Conservation (phyloP, 371 early-diverging fungal genomes). For the Dichotomocladium elegans region DNA sequence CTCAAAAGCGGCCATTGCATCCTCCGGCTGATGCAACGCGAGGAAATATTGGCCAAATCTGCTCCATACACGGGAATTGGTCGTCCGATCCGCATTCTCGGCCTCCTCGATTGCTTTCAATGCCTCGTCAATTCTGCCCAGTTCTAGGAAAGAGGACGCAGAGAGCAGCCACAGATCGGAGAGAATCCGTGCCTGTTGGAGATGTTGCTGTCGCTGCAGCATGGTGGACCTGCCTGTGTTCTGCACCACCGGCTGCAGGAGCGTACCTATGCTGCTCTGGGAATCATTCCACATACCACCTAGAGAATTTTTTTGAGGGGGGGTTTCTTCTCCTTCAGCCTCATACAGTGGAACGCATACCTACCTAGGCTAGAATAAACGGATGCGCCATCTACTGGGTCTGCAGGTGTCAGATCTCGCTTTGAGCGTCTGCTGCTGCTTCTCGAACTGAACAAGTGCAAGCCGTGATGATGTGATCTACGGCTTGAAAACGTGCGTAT, state of each 20-base stretch:
- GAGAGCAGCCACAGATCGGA: conserved; percentile 58
- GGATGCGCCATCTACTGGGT: background rate
- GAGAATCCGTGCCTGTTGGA: conserved; percentile 18
- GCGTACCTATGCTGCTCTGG: conserved; percentile 12
- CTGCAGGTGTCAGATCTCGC: conserved; percentile 4
- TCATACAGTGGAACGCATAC: too few species aligned
- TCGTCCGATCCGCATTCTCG: conserved; percentile 47
- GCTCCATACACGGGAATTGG: conserved; percentile 57
- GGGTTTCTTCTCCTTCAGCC: too few species aligned
- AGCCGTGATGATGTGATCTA: conserved; percentile 9
- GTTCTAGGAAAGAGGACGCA: conserved; percentile 54
- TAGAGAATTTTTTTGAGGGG: too few species aligned
- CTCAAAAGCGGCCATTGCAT: conserved; percentile 42
- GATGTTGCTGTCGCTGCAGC: conserved; percentile 18
- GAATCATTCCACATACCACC: too few species aligned
- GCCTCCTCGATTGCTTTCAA: conserved; percentile 67
- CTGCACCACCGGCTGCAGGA: conserved; percentile 6
- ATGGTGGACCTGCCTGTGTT: conserved; percentile 5
- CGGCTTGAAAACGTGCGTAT: conserved; percentile 1
- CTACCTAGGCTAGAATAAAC: too few species aligned
- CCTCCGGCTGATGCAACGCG: conserved; percentile 36
- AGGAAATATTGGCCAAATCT: conserved; percentile 49
- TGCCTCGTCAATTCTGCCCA: conserved; percentile 60
- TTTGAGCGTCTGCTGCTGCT: conserved; percentile 5
- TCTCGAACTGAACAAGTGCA: conserved; percentile 12